Evolutionary conservation across 1,139 yeast genomes (phyloP), one percentile per base, ranked within the genome.

Genomic region (Blastobotrys petasosporus): DNA sequence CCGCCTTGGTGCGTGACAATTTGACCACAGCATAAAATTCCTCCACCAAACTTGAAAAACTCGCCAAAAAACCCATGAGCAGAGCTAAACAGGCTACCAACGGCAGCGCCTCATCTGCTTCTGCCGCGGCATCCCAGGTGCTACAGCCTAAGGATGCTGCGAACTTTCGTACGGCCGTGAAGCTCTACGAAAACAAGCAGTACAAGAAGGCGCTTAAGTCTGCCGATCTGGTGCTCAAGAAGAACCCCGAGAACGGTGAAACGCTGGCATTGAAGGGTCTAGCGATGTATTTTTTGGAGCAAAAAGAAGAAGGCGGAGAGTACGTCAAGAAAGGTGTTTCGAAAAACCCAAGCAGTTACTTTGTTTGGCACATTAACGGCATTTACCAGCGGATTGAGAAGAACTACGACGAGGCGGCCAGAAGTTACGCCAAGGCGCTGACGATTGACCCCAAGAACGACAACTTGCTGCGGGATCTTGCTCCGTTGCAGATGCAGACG

Each of bases 251-350:
- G 43, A 90, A 86, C 64, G 84, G 88, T 33, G 95, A 86, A 60
- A 80, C 95, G 2, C 67, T 85, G 50, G 87, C 96, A 1, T 73
- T 94, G 57, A 88, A 90, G 66, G 97, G 95, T 3, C 73, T 94
- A 50, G 71, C 80, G 49, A 68, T 81, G 51, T 73, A 72, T 60
- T 71, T 70, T 48, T 54, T 69, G 47, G 83, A 80, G 42, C 79
- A 78, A 36, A 56, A 55, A 60, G 71, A 70, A 1, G 95, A 87
- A 50, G 92, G 92, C 0, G 80, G 74, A 46, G 63, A 74, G 0
- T 79, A 79, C 55, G 76, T 88, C 44, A 57, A 68, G 41, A 78
- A 76, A 58, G 94, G 94, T 0, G 55, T 79, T 23, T 68, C 71
- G 33, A 79, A 80, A 58, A 82, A 78, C 39, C 55, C 62, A 16